Base-by-base conservation (phyloP, 2,329 filamentous ascomycete species). In the Pseudogymnoascus verrucosus region DNA sequence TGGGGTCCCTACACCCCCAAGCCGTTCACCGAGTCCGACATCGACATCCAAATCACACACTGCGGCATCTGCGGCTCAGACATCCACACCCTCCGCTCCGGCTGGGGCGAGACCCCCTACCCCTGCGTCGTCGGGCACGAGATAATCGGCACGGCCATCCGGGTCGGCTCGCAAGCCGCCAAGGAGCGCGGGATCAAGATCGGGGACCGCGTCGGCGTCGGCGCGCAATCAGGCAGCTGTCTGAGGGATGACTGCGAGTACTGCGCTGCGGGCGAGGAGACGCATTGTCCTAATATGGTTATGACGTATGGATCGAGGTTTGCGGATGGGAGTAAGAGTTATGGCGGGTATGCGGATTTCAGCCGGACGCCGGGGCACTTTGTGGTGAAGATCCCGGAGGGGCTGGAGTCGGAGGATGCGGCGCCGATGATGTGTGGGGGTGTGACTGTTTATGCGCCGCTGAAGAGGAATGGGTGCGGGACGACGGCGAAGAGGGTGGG, bases 371-470 rank as follows among this genome's bases (percentile, higher is more conserved):
- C 79, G 0, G 76, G 76, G 12, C 80, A 82, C 67, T 91, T 89
- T 67, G 78, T 79, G 36, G 81, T 84, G 68, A 79, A 78, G 63
- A 81, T 84, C 44, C 82, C 82, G 0, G 79, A 82, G 10, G 71
- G 70, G 0, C 74, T 84, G 14, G 73, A 78, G 2, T 79, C 78
- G 0, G 76, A 80, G 26, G 69, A 76, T 0, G 79, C 78, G 0
- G 82, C 88, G 3, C 89, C 89, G 0, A 83, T 93, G 76, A 80
- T 93, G 37, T 93, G 89, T 72, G 89, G 86, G 1, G 89, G 90
- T 0, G 80, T 92, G 63, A 93, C 90, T 0, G 82, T 88, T 0
- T 93, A 84, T 71, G 82, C 83, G 3, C 89, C 89, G 0, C 75
- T 93, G 21, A 82, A 82, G 63, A 81, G 85, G 34, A 84, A 88